A percentile compares a stretch with the other conserved stretches of the same genome.
Evolutionary conservation across 1,284 basidiomycete species (phyloP).

Genomic region (Neonothopanus nambi): DNA sequence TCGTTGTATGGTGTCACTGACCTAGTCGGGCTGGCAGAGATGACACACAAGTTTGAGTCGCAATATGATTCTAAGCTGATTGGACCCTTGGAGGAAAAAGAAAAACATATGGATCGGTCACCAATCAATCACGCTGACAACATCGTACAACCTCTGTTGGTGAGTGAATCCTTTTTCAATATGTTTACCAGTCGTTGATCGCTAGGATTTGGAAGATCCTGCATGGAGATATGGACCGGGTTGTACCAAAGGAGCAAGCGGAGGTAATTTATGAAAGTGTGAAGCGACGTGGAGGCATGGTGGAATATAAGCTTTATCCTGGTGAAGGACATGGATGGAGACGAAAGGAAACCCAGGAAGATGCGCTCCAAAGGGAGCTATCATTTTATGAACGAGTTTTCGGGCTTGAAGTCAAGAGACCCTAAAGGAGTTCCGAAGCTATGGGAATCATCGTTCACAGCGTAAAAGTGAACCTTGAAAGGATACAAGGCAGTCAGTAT

Average conservation of each 20-base stretch:
- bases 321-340: slow-evolving; percentile 61
- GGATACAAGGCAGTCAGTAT: too few species aligned
- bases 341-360: slow-evolving; percentile 41
- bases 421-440: too few species aligned
- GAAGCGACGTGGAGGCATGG: slow-evolving; percentile 39
- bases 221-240: slow-evolving; percentile 55
- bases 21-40: slow-evolving; percentile 44
- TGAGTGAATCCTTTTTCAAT: slow-evolving; percentile 32
- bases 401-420: slow-evolving; percentile 12
- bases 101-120: slow-evolving; percentile 48
- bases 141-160: slow-evolving; percentile 53
- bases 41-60: slow-evolving; percentile 70
- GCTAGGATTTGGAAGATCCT: slow-evolving; percentile 38
- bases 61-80: slow-evolving; percentile 56
- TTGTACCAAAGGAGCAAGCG: slow-evolving; percentile 59
- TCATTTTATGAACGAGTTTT: slow-evolving; percentile 42
- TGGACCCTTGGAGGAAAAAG: slow-evolving; percentile 49
- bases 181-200: not conserved
- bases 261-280: slow-evolving; percentile 47
- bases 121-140: slow-evolving; percentile 51
- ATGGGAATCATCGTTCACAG: too few species aligned
- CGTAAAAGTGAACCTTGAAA: too few species aligned
- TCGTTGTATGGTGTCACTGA: slow-evolving; percentile 60
- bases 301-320: slow-evolving; percentile 50
- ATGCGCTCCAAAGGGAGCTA: slow-evolving; percentile 45